Conservation (phyloP, 257 asterid genomes). For the Lycium barbarum region DNA sequence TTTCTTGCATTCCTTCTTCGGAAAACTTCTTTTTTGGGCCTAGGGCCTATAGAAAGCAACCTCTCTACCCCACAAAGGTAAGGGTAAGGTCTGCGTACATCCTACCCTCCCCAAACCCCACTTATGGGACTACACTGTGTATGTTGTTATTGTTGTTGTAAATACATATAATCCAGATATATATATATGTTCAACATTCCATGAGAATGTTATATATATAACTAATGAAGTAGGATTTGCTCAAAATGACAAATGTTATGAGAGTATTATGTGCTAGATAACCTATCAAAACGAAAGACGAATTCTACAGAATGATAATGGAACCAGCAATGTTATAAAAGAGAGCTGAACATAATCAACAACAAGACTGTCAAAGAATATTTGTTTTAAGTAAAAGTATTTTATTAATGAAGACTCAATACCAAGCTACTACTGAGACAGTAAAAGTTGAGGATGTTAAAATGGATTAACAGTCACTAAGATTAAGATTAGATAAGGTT, state of each 20-base stretch:
- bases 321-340: neutral
- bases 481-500: neutral
- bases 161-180: neutral
- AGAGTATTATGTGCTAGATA: neutral
- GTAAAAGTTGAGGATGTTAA: neutral
- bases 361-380: neutral
- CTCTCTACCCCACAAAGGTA: too few species aligned
- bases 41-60: too few species aligned
- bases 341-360: slow-evolving; percentile 3
- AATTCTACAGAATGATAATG: neutral
- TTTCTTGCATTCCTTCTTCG: too few species aligned
- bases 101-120: too few species aligned
- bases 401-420: neutral
- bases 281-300: slow-evolving; percentile 1
- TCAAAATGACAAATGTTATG: neutral
- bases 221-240: slow-evolving; percentile 11
- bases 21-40: too few species aligned
- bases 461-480: neutral
- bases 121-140: too few species aligned
- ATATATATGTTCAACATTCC: neutral
- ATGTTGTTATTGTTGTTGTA: too few species aligned
- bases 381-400: neutral
- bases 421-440: neutral
- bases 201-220: neutral
- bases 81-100: too few species aligned